phyloP scores from a whole-genome alignment of 2,329 filamentous ascomycete species.

The Remersonia thermophila region DNA sequence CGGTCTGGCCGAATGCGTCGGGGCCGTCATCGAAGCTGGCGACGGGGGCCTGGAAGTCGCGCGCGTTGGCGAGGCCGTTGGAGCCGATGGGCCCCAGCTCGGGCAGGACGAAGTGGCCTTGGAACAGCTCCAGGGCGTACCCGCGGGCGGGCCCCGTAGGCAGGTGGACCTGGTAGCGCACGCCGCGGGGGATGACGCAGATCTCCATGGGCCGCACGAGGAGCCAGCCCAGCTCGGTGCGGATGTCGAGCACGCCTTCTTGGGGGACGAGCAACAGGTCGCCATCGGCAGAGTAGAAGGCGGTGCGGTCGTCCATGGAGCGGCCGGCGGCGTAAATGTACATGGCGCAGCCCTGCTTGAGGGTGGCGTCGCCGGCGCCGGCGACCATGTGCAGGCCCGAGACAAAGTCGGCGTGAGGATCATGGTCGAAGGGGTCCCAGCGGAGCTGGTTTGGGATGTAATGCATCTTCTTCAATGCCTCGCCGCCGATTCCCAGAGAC shows the following conservation, averaged over 20 bases:
- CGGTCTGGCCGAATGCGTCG: constrained; percentile 37
- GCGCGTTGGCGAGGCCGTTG: constrained; percentile 60
- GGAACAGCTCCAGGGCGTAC: constrained; percentile 64
- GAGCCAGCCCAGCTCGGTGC: constrained; percentile 63
- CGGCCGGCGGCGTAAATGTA: constrained; percentile 69
- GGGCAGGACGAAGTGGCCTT: constrained; percentile 59
- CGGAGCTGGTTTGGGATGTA: constrained; percentile 71
- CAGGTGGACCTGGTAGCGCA: constrained; percentile 61
- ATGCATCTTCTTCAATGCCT: constrained; percentile 37
- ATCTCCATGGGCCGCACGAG: constrained; percentile 71
- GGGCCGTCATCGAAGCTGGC: constrained; percentile 57
- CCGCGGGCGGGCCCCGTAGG: constrained; percentile 50
- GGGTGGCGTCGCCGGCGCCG: constrained; percentile 65
- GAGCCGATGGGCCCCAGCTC: constrained; percentile 63
- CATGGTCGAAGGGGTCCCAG: constrained; percentile 66
- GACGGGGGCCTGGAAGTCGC: constrained; percentile 64
- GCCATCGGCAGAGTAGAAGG: constrained; percentile 76
- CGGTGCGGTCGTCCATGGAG: constrained; percentile 61
- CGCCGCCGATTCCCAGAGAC: constrained; percentile 4
- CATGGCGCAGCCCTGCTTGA: constrained; percentile 69
- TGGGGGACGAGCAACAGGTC: constrained; percentile 68
- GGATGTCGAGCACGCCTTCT: constrained; percentile 60
- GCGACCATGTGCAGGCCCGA: constrained; percentile 56
- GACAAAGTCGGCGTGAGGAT: constrained; percentile 41
- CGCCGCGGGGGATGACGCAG: constrained; percentile 59